Conservation (phyloP, 805 yeast genomes). For the Scheffersomyces stipitis region DNA sequence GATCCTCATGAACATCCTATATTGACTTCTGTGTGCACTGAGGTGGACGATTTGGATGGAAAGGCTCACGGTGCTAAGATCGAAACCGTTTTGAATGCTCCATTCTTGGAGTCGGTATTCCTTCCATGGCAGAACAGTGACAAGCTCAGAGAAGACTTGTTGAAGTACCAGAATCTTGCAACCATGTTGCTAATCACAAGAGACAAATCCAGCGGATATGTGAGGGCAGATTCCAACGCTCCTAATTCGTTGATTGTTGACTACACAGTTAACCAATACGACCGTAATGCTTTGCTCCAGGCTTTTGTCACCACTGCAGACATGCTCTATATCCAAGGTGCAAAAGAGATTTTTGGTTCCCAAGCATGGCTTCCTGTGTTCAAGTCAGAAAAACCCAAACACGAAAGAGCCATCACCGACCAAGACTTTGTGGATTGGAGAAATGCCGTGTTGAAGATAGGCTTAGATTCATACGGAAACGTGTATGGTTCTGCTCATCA, state of each 20-base stretch:
- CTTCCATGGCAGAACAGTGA: slow-evolving; percentile 16
- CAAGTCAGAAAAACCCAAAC: slow-evolving; percentile 13
- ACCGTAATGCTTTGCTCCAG: slow-evolving; percentile 10
- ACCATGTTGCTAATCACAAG: slow-evolving; percentile 16
- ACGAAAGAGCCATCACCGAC: slow-evolving; percentile 13
- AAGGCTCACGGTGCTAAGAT: slow-evolving; percentile 20
- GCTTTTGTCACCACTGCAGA: slow-evolving; percentile 17
- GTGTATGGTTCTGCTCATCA: slow-evolving; percentile 27
- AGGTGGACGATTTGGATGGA: slow-evolving; percentile 21
- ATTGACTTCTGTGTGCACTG: slow-evolving; percentile 18
- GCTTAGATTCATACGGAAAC: slow-evolving; percentile 11
- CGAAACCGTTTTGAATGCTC: slow-evolving; percentile 18
- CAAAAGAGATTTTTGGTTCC: slow-evolving; percentile 17
- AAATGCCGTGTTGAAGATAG: slow-evolving; percentile 5
- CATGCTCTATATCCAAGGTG: slow-evolving; percentile 20
- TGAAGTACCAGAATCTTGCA: slow-evolving; percentile 14
- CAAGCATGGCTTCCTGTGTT: slow-evolving; percentile 11
- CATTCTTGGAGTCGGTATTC: slow-evolving; percentile 13
- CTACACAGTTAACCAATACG: slow-evolving; percentile 15
- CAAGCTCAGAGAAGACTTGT: slow-evolving; percentile 9
- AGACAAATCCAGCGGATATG: slow-evolving; percentile 17
- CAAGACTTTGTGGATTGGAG: slow-evolving; percentile 17
- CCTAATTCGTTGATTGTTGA: slow-evolving; percentile 12
- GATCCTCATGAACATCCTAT: slow-evolving; percentile 17
- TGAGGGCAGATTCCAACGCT: slow-evolving; percentile 12